Evolutionary conservation across 257 asterid species (phyloP).

Genomic region (Solanum medicagineum): DNA sequence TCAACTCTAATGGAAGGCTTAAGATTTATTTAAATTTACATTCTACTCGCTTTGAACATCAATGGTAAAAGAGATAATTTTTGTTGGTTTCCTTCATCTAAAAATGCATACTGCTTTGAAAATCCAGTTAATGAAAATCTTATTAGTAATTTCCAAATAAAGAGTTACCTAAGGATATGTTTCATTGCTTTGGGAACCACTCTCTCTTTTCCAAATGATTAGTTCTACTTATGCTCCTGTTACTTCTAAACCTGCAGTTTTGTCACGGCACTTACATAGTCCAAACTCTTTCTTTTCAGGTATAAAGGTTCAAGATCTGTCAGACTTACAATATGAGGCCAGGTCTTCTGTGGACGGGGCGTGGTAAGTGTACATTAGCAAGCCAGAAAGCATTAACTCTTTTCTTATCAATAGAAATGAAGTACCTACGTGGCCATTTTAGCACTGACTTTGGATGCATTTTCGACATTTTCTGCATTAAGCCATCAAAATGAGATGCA

Average conservation of each 20-base stretch:
- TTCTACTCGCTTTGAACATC: neutral
- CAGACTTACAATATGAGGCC: slow-evolving; percentile 70
- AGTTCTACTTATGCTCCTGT: neutral
- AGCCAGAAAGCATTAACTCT: neutral
- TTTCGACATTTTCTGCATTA: neutral
- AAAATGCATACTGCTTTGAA: neutral
- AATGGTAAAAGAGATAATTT: neutral
- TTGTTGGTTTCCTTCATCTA: neutral
- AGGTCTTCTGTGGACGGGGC: slow-evolving; percentile 75
- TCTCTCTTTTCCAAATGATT: neutral
- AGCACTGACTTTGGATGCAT: neutral
- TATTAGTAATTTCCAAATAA: neutral
- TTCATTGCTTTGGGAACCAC: neutral
- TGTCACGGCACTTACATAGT: neutral
- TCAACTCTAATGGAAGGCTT: neutral
- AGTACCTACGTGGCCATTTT: neutral
- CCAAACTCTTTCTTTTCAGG: slow-evolving; percentile 19
- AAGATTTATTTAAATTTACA: neutral
- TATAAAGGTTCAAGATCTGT: slow-evolving; percentile 25
- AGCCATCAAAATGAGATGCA: neutral
- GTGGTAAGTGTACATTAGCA: slow-evolving; percentile 40
- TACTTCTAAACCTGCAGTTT: neutral
- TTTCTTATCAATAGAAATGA: neutral
- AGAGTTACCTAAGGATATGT: neutral
- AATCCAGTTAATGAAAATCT: neutral